Base-by-base conservation (phyloP, 768 basidiomycete species). In the Leccinum arenicola region DNA sequence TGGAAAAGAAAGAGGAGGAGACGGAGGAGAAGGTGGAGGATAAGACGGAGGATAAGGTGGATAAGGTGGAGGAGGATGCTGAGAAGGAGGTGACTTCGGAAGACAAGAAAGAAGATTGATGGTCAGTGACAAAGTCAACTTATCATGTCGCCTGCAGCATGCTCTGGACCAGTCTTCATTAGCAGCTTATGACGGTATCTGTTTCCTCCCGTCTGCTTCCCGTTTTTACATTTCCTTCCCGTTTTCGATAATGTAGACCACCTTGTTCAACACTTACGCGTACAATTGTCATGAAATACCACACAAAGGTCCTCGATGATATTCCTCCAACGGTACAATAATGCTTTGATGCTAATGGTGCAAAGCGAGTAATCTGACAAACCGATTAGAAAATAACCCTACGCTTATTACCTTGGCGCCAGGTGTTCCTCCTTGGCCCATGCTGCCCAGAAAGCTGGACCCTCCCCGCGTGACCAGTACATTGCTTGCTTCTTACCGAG, bases 391-490 rank as follows among this genome's bases (percentile, higher is more conserved):
- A 6, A 2, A 17, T n/a, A 23, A 11, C 11, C 8, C 55, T 66
- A 68, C 23, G 31, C 43, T 53, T 61, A 48, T 40, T 64, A 61
- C 47, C 59, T 66, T 45, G 63, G 17, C 21, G 57, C 35, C 54
- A 65, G 55, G 43, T 71, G 68, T 61, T 93, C 91, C 66, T 88
- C 88, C 27, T 77, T 79, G 27, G 89, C 83, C 88, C 89, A 91
- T 19, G 87, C 84, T 54, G 85, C 82, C 85, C 88, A 91, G 67
- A 92, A 93, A 25, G 79, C 78, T 3, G 84, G 77, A 0, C 77
- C 84, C 56, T 90, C 84, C 2, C 84, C 84, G 62, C 82, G 82
- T 40, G 80, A 78, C 88, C 91, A 97, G 69, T 94, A 95, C 62
- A 84, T 75, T 1, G 92, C 85, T 6, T 82, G 74, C 15, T 77